A percentile compares a stretch with the other conserved stretches of the same genome.
These are phyloP conservation scores for Geotrichum citri-aurantii DNA, from an alignment of 1,139 yeast species.

Conservation along the genomic window DNA sequence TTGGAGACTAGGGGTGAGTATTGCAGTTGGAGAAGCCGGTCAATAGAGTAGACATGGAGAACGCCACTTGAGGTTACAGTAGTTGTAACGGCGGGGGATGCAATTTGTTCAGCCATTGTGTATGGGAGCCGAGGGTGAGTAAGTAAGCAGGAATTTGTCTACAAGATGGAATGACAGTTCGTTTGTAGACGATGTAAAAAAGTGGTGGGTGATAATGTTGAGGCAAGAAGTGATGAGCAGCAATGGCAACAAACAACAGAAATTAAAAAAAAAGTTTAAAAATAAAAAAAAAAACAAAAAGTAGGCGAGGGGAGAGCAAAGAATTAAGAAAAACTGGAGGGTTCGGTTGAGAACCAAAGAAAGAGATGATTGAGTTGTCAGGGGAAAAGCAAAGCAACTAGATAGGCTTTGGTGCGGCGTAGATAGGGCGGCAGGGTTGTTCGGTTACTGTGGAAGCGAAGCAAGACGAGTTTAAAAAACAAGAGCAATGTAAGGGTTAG, in stretches of 20 bases:
- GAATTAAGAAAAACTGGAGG: neutral
- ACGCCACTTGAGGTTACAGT: neutral
- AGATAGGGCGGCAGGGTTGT: too few species aligned
- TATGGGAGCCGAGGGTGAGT: neutral
- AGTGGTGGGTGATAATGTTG: neutral
- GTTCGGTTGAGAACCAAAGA: too few species aligned
- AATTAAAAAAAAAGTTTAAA: neutral
- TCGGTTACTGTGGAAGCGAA: too few species aligned
- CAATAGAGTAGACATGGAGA: conserved; percentile 1
- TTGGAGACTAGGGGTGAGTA: neutral
- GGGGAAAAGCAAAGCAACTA: too few species aligned
- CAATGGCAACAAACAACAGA: too few species aligned
- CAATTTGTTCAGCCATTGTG: neutral
- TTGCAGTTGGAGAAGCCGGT: neutral
- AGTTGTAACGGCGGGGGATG: neutral
- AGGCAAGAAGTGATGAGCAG: neutral
- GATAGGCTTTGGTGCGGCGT: too few species aligned
- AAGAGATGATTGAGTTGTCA: too few species aligned
- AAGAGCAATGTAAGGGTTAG: too few species aligned
- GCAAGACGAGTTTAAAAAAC: too few species aligned
- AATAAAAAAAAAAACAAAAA: neutral
- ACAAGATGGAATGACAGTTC: neutral
- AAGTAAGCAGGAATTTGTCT: neutral
- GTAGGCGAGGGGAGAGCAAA: neutral
- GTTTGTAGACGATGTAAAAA: neutral